Conservation (phyloP, 1,284 basidiomycete species). For the Neonothopanus nambi region DNA sequence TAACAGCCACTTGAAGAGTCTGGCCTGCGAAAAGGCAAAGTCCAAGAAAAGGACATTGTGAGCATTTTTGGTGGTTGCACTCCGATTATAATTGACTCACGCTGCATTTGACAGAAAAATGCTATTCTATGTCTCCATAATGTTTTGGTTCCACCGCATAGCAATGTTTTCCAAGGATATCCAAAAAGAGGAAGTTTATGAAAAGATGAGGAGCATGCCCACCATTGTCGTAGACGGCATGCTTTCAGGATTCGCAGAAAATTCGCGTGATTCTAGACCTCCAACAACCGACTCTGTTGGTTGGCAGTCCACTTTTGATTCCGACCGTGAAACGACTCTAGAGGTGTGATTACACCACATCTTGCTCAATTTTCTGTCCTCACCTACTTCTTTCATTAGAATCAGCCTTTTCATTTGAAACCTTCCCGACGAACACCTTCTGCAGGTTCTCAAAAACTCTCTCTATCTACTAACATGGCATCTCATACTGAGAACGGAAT, state of each 20-base stretch:
- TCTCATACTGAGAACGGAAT: conserved; percentile 32
- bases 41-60: conserved; percentile 58
- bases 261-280: conserved; percentile 50
- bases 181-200: conserved; percentile 51
- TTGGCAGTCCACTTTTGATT: conserved; percentile 36
- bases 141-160: conserved; percentile 68
- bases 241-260: conserved; percentile 80
- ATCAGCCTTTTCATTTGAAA: conserved; percentile 37
- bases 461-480: conserved; percentile 42
- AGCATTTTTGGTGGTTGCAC: conserved; percentile 23
- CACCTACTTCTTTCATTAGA: conserved; percentile 33
- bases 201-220: conserved; percentile 62
- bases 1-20: conserved; percentile 52
- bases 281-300: conserved; percentile 38
- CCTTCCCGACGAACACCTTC: conserved; percentile 30
- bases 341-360: conserved; percentile 39
- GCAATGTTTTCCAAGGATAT: conserved; percentile 38
- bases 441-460: conserved; percentile 34
- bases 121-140: conserved; percentile 74
- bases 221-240: conserved; percentile 71
- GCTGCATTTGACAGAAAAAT: conserved; percentile 56
- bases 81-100: not conserved
- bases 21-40: conserved; percentile 37
- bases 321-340: conserved; percentile 32
- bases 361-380: conserved; percentile 22